These are phyloP conservation scores for Mycena galericulata DNA, from an alignment of 768 basidiomycete genomes.

Conservation along the genomic window DNA sequence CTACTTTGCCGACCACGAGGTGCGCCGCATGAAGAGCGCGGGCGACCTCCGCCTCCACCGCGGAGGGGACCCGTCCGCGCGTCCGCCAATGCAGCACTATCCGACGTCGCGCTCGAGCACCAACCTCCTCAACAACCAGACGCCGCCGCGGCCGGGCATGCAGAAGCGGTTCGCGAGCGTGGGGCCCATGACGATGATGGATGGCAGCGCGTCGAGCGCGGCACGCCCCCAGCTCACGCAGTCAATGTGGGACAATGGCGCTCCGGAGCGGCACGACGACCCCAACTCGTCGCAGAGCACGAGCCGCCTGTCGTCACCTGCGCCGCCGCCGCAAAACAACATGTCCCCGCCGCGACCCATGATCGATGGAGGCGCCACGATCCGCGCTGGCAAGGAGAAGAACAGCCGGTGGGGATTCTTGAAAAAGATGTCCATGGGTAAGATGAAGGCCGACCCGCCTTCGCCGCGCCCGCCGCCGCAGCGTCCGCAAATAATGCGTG, in stretches of 20 bases:
- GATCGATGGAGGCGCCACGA: slow-evolving; percentile 19
- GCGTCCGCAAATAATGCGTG: slow-evolving; percentile 46
- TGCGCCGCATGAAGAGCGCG: slow-evolving; percentile 89
- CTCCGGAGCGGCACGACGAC: slow-evolving; percentile 32
- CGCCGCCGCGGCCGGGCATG: slow-evolving; percentile 46
- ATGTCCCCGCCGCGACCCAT: slow-evolving; percentile 25
- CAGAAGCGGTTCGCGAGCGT: slow-evolving; percentile 78
- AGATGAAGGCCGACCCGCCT: slow-evolving; percentile 78
- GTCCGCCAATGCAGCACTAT: slow-evolving; percentile 61
- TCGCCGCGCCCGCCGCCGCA: slow-evolving; percentile 53
- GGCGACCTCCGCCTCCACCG: slow-evolving; percentile 71
- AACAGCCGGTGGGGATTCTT: slow-evolving; percentile 92
- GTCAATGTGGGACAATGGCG: slow-evolving; percentile 65
- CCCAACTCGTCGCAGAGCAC: background rate
- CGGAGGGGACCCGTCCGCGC: slow-evolving; percentile 49
- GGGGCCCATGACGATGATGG: slow-evolving; percentile 61
- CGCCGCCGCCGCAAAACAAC: background rate
- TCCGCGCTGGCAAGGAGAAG: slow-evolving; percentile 63
- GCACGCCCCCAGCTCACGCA: slow-evolving; percentile 56
- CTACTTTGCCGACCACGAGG: slow-evolving; percentile 64
- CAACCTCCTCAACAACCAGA: slow-evolving; percentile 65
- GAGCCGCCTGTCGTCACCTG: slow-evolving; percentile 11
- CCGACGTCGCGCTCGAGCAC: slow-evolving; percentile 77
- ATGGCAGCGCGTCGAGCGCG: slow-evolving; percentile 50
- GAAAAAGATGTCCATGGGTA: slow-evolving; percentile 99